These are phyloP conservation scores for Moringa oleifera DNA, from an alignment of 345 rosid genomes.

Conservation along the genomic window DNA sequence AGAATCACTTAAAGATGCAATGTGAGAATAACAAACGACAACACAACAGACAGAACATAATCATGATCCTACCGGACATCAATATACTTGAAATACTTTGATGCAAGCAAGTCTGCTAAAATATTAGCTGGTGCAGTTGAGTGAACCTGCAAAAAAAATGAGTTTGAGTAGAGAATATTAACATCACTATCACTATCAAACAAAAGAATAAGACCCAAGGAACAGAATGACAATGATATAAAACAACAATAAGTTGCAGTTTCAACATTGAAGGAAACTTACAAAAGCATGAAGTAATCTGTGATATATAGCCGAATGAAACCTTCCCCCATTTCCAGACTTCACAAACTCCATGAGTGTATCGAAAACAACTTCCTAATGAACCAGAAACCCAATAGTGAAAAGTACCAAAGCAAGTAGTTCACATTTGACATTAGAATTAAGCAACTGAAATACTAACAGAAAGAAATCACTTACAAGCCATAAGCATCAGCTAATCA, in stretches of 20 bases:
- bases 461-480: background rate
- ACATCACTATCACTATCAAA: background rate
- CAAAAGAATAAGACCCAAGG: background rate
- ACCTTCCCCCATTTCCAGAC: constrained; percentile 58
- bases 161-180: background rate
- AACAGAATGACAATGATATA: background rate
- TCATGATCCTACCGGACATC: constrained; percentile 60
- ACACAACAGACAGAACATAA: too few relatives aligned
- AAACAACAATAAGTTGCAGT: background rate
- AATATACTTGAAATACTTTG: constrained; percentile 69
- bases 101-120: constrained; percentile 44
- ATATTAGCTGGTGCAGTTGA: constrained; percentile 35
- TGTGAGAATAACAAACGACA: background rate
- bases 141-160: constrained; percentile 41
- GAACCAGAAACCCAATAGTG: background rate
- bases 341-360: constrained; percentile 80
- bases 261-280: constrained; percentile 19
- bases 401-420: background rate
- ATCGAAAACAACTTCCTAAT: constrained; percentile 74
- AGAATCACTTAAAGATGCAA: background rate
- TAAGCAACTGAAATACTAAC: background rate
- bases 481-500: background rate
- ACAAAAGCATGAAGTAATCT: constrained; percentile 62
- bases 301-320: constrained; percentile 66
- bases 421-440: background rate